A percentile compares a stretch with the other conserved stretches of the same genome.
Evolutionary conservation across 176 grass and related monocot genomes (phyloP).

Genomic region (Melocanna baccifera): DNA sequence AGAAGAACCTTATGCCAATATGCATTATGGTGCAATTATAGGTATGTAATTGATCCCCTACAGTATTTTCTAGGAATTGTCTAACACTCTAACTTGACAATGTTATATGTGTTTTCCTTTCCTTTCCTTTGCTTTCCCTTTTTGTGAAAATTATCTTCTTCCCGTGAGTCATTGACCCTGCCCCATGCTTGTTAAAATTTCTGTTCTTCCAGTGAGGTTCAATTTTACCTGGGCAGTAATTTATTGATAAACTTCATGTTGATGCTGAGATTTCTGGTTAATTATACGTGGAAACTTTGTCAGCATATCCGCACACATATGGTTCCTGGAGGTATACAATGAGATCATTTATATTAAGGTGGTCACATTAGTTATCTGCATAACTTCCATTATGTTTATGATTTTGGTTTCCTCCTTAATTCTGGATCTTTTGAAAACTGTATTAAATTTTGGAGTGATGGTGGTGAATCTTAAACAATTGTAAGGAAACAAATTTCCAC

Average conservation of each 20-base stretch:
- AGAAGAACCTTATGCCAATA: constrained; percentile 89
- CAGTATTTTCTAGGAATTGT: background rate
- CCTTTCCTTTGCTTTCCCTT: constrained; percentile 1
- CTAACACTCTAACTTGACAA: background rate
- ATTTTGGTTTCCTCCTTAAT: constrained; percentile 2
- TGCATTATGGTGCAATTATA: constrained; percentile 95
- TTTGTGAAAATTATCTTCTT: background rate
- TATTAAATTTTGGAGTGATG: background rate
- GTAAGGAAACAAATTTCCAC: background rate
- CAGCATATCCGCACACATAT: background rate
- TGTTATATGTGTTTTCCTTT: background rate
- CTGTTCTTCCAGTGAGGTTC: background rate
- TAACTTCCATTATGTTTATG: background rate
- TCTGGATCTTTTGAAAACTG: background rate
- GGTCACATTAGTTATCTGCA: background rate
- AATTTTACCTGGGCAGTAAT: background rate
- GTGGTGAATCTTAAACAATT: background rate
- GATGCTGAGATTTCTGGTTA: background rate
- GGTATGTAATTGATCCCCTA: constrained; percentile 37
- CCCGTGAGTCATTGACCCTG: background rate
- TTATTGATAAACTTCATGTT: background rate
- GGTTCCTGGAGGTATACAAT: background rate
- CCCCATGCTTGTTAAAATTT: background rate
- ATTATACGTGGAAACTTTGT: background rate
- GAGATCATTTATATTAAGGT: background rate